Base-by-base conservation (phyloP, 192 early-diverging fungal genomes). In the Chytriomyces confervae region DNA sequence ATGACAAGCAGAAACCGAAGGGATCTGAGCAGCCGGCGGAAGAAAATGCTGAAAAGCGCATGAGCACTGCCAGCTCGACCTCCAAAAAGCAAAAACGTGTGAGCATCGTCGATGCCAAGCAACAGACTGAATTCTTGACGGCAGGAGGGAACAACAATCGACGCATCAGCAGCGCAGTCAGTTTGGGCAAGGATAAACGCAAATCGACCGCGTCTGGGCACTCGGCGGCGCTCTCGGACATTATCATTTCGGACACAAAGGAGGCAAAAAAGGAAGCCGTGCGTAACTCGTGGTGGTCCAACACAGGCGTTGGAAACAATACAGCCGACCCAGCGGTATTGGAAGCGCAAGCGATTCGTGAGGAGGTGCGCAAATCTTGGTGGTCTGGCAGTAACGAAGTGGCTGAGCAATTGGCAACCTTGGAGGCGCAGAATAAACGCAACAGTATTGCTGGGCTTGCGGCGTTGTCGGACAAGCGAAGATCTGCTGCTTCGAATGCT, bases 251-350 rank as follows among this genome's bases (percentile, higher is more conserved):
- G 13, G 78, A 79, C 65, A 47, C 72, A 16, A 75, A 65, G 23
- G 71, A 79, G 62, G 71, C 63, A 5, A 73, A 68, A 51, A 79
- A 79, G 50, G 78, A 79, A 48, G 65, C 62, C n/a, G 72, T 79
- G 16, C 70, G 78, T 7, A 75, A 79, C 36, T 67, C 63, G 13
- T 79, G 78, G 78, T 79, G 78, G 78, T 74, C 71, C 51, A 53
- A 43, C 50, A 75, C 72, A 1, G 78, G 78, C n/a, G 78, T 79
- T 20, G 67, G 69, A 9, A 44, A 50, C 51, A 44, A 29, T 27
- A 76, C 74, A 20, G 20, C 44, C 7, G 78, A 79, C 64, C 49
- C 78, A 20, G 48, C 72, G 45, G 78, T 79, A n/a, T 63, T 73
- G 44, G 78, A 79, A 68, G 72, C 70, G 5, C 78, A 79, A 48